These are phyloP conservation scores for Tardiomyces digboiensis DNA, from an alignment of 1,139 yeast species.

Conservation along the genomic window DNA sequence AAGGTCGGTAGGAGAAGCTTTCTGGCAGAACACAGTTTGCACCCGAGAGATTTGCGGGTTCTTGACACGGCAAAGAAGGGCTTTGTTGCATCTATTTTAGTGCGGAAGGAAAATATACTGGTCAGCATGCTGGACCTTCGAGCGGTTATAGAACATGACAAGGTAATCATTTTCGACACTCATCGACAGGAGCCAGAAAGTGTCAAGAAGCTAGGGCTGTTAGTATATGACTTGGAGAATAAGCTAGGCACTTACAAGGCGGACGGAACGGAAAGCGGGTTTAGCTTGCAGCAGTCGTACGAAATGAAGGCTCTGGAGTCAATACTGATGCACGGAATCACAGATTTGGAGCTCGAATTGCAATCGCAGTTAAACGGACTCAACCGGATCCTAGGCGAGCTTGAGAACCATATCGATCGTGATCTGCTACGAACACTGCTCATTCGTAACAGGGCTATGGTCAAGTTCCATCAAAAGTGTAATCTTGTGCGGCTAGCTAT, in stretches of 20 bases:
- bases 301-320: constrained; percentile 90
- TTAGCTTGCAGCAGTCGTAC: constrained; percentile 56
- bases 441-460: constrained; percentile 69
- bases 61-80: constrained; percentile 85
- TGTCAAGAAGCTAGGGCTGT: constrained; percentile 57
- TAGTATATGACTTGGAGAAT: constrained; percentile 80
- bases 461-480: constrained; percentile 79
- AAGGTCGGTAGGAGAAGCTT: constrained; percentile 60
- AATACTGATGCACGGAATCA: constrained; percentile 73
- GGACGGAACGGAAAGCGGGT: constrained; percentile 43
- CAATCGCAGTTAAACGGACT: constrained; percentile 66
- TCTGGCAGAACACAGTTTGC: constrained; percentile 66
- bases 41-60: constrained; percentile 77
- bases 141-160: constrained; percentile 73
- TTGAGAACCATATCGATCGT: constrained; percentile 81
- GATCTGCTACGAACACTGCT: constrained; percentile 71
- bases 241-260: constrained; percentile 51
- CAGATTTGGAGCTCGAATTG: constrained; percentile 79
- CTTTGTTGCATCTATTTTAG: constrained; percentile 80
- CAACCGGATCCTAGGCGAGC: constrained; percentile 63
- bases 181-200: constrained; percentile 54
- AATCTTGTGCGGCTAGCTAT: constrained; percentile 72
- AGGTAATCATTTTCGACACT: constrained; percentile 75
- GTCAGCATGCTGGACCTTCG: constrained; percentile 78
- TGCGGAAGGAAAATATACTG: constrained; percentile 68